Evolutionary conservation across 2,329 filamentous ascomycete genomes (phyloP), one percentile per base, ranked within the genome.

Genomic region (Nemania sp.): DNA sequence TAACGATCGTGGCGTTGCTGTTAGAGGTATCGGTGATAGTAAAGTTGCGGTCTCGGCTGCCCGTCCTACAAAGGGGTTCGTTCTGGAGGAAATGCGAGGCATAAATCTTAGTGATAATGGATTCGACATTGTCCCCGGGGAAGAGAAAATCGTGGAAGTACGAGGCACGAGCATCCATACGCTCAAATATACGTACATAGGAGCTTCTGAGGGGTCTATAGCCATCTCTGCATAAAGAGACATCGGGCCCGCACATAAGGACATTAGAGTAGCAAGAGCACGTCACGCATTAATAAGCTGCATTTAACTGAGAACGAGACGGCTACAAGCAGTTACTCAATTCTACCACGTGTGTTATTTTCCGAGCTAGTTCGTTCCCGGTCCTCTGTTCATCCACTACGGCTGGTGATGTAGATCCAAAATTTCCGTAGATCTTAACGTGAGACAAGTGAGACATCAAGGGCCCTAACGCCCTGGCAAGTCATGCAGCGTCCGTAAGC

Each of bases 11-110:
- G 64, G 69, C 1, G 65, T 83, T 9, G 62, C 62, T 8, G 61
- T 75, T 54, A 60, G 17, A 20, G 56, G 66, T 11, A 37, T 70
- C 5, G 62, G 65, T 3, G 49, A 51, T 1, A 55, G 61, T 6
- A 53, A 57, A 28, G 65, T 73, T 22, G 62, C 56, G 46, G 61
- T 73, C 14, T 62, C 71, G 64, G 62, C 74, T 28, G 50, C 74
- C 33, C 71, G 75, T 22, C 82, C 83, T 0, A 76, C 83, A 2
- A 86, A 85, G 61, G 80, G 81, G 0, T 74, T 86, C 17, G 78
- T 80, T 1, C 71, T 85, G 15, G 76, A 79, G 50, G 78, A 81
- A 54, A 70, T 71, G 5, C 71, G 73, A 7, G 74, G 68, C 0
- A 65, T 80, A 17, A 69, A 64, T 33, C 68, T 83, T 49, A 80